phyloP scores from a whole-genome alignment of 83 land plant genomes.

The Picea engelmannii region DNA sequence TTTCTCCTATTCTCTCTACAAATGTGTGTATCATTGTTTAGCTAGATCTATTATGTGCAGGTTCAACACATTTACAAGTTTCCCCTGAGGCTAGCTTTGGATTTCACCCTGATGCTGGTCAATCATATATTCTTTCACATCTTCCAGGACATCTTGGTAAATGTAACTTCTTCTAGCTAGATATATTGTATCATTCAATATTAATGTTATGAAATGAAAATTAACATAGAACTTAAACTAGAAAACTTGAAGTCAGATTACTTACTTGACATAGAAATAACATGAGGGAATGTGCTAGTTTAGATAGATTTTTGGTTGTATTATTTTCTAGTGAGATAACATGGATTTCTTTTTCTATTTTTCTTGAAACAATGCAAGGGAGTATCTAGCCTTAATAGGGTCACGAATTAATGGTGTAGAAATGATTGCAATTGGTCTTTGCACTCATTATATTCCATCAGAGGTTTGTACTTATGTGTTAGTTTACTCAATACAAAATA shows the following conservation, averaged over 20 bases:
- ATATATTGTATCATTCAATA: too few relatives aligned
- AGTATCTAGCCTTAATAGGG: slow-evolving; percentile 64
- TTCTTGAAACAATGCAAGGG: slow-evolving; percentile 35
- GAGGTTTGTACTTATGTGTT: slow-evolving; percentile 28
- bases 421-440: slow-evolving; percentile 57
- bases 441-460: slow-evolving; percentile 69
- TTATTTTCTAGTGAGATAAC: too few relatives aligned
- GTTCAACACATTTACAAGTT: slow-evolving; percentile 50
- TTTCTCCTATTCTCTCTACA: too few relatives aligned
- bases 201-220: not conserved
- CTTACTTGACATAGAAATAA: not conserved
- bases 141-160: slow-evolving; percentile 51
- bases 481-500: not conserved
- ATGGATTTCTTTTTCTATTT: not conserved
- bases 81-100: slow-evolving; percentile 72
- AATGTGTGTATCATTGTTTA: too few relatives aligned
- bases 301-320: too few relatives aligned
- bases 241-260: too few relatives aligned
- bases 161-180: too few relatives aligned
- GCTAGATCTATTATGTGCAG: too few relatives aligned
- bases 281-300: not conserved
- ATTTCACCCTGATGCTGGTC: slow-evolving; percentile 68
- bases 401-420: slow-evolving; percentile 62
- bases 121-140: slow-evolving; percentile 59
- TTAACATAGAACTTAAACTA: not conserved